phyloP scores from a whole-genome alignment of 768 basidiomycete genomes.

The Kwoniella sp. region DNA sequence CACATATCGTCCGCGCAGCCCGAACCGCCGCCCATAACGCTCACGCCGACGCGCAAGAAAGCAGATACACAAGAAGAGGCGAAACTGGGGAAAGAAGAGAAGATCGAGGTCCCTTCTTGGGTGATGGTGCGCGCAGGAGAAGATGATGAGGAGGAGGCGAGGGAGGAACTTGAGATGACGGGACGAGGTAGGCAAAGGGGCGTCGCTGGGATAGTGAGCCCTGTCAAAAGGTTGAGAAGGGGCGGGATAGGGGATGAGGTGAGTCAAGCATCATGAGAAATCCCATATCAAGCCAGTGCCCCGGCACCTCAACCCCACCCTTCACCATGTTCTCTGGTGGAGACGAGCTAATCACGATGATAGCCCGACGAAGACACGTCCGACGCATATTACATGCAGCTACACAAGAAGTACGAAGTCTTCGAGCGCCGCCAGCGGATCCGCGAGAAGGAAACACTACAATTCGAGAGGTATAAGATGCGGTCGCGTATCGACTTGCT shows the following conservation, averaged over 20 bases:
- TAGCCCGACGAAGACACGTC: slow-evolving; percentile 70
- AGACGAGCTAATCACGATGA: slow-evolving; percentile 62
- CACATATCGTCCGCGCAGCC: not conserved
- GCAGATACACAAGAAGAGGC: slow-evolving; percentile 56
- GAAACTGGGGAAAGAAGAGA: slow-evolving; percentile 68
- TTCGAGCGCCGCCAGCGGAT: slow-evolving; percentile 82
- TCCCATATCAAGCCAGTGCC: not conserved
- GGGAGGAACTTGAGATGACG: slow-evolving; percentile 20
- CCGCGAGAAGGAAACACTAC: slow-evolving; percentile 87
- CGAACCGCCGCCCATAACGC: slow-evolving; percentile 41
- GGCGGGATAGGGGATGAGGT: slow-evolving; percentile 66
- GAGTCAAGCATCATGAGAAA: slow-evolving; percentile 51
- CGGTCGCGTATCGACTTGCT: slow-evolving; percentile 85
- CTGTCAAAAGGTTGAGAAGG: slow-evolving; percentile 60
- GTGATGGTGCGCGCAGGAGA: slow-evolving; percentile 29
- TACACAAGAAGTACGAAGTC: slow-evolving; percentile 82
- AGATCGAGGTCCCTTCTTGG: slow-evolving; percentile 71
- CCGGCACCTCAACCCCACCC: not conserved
- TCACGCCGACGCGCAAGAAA: slow-evolving; percentile 61
- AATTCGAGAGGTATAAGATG: slow-evolving; percentile 88
- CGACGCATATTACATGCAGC: slow-evolving; percentile 76
- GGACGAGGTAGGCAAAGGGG: not conserved
- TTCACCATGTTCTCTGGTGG: too few species aligned
- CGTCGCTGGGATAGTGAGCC: slow-evolving; percentile 58
- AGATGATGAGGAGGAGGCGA: slow-evolving; percentile 37